phyloP scores from a whole-genome alignment of 495 filamentous ascomycete genomes.

The Hamigera avellanea region DNA sequence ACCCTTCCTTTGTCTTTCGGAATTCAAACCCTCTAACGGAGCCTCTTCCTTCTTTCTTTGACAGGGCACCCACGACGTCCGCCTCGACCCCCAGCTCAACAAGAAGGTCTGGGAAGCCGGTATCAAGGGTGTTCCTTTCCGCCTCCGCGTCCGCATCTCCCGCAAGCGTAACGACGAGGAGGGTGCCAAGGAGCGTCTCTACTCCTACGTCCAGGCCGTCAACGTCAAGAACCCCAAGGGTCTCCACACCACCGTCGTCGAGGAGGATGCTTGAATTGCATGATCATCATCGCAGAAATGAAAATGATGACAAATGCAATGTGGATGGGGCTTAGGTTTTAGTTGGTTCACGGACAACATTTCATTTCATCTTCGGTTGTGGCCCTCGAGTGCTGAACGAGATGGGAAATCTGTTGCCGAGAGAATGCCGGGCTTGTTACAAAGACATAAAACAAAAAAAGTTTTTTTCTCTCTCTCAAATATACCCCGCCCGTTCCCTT shows the following conservation, averaged over 20 bases:
- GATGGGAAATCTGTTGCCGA: no score
- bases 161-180: slow-evolving; percentile 99
- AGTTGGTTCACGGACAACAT: no score
- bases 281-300: no score
- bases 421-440: no score
- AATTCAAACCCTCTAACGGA: no score
- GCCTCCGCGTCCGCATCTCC: slow-evolving; percentile 93
- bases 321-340: no score
- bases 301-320: no score
- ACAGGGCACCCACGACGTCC: slow-evolving; percentile 94
- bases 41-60: slow-evolving; percentile 1
- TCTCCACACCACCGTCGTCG: slow-evolving; percentile 73
- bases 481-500: slow-evolving; percentile 1
- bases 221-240: slow-evolving; percentile 99
- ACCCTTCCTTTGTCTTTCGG: not conserved
- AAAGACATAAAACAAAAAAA: not conserved
- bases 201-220: slow-evolving; percentile 98
- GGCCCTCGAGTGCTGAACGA: not conserved
- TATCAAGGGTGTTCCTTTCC: slow-evolving; percentile 95
- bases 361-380: no score
- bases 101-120: slow-evolving; percentile 99
- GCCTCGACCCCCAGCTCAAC: slow-evolving; percentile 94
- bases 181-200: slow-evolving; percentile 94
- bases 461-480: not conserved
- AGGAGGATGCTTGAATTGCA: slow-evolving; percentile 37